Evolutionary conservation across 768 basidiomycete species (phyloP).

Genomic region (Pilatotrama ljubarskyi): DNA sequence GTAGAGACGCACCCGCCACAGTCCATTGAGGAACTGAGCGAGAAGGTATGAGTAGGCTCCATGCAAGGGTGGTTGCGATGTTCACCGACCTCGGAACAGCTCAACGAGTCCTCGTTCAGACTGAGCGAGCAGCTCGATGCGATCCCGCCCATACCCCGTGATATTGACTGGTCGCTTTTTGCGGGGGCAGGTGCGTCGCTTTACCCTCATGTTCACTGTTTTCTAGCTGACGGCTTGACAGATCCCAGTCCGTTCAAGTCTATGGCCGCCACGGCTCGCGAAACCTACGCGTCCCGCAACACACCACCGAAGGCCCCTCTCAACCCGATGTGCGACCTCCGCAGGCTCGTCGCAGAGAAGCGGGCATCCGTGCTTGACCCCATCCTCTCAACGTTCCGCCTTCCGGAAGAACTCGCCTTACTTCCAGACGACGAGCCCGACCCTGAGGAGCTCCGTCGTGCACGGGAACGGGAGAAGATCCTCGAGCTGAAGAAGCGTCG

Average conservation of each 20-base stretch:
- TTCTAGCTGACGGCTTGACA: conserved; percentile 25
- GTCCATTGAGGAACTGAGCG: conserved; percentile 34
- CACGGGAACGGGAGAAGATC: conserved; percentile 52
- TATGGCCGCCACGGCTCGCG: conserved; percentile 42
- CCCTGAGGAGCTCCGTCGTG: conserved; percentile 42
- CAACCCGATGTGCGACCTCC: conserved; percentile 45
- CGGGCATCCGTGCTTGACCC: conserved; percentile 52
- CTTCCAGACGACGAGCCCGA: conserved; percentile 35
- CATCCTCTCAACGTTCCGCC: conserved; percentile 35
- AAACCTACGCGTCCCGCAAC: conserved; percentile 38
- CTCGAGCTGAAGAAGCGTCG: conserved; percentile 57
- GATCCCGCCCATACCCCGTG: conserved; percentile 44
- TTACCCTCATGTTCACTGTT: too few relatives aligned
- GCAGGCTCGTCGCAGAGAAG: conserved; percentile 56
- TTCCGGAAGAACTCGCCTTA: conserved; percentile 25
- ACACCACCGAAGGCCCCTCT: conserved; percentile 45
- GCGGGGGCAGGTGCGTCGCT: conserved; percentile 48
- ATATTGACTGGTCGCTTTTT: conserved; percentile 65
- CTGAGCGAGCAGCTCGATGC: conserved; percentile 49
- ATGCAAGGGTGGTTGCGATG: not conserved
- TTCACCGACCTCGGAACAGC: conserved; percentile 21
- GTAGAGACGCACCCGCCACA: conserved; percentile 36
- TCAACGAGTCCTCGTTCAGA: conserved; percentile 35
- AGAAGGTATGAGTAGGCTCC: conserved; percentile 37
- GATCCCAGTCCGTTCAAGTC: conserved; percentile 56